Evolutionary conservation across 352 stramenopile species (phyloP).

Genomic region (Pythium coloratum): DNA sequence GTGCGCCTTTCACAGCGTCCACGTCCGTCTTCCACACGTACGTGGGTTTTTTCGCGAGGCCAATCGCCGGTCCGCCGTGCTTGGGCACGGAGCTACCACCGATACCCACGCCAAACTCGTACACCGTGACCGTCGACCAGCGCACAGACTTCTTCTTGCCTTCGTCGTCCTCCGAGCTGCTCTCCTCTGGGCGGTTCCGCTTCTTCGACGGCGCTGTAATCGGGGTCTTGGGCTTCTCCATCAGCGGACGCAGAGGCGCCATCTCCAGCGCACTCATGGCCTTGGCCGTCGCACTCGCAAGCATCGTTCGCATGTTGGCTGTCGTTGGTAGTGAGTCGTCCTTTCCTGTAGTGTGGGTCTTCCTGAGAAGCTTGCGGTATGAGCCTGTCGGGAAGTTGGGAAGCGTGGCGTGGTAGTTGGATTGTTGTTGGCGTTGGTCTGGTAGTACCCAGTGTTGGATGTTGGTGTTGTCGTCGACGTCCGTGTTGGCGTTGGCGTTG

Average conservation of each 20-base stretch:
- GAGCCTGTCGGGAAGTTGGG: background rate
- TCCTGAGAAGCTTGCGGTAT: background rate
- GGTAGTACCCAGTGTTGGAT: background rate
- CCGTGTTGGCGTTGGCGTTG: background rate
- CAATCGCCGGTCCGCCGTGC: conserved; percentile 43
- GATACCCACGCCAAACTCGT: conserved; percentile 55
- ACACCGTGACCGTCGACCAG: conserved; percentile 60
- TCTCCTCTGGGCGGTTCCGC: conserved; percentile 13
- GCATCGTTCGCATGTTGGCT: conserved; percentile 14
- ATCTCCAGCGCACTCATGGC: conserved; percentile 18
- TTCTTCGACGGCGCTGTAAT: conserved; percentile 11
- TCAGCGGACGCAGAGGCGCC: conserved; percentile 11
- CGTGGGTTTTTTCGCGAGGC: conserved; percentile 41
- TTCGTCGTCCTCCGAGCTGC: conserved; percentile 13
- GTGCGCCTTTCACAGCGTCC: conserved; percentile 27
- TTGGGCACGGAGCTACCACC: conserved; percentile 46
- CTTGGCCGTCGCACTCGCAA: conserved; percentile 17
- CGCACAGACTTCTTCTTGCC: conserved; percentile 37
- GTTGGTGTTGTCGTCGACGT: background rate
- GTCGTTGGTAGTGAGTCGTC: background rate
- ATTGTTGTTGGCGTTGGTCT: background rate
- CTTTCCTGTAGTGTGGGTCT: background rate
- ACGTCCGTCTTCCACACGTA: conserved; percentile 34
- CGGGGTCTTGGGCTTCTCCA: conserved; percentile 7
- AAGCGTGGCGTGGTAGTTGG: background rate